Percentiles rank a stretch among this genome's conserved stretches.
Conservation (phyloP, 495 filamentous ascomycete genomes). For the Pyrenula massariospora region DNA sequence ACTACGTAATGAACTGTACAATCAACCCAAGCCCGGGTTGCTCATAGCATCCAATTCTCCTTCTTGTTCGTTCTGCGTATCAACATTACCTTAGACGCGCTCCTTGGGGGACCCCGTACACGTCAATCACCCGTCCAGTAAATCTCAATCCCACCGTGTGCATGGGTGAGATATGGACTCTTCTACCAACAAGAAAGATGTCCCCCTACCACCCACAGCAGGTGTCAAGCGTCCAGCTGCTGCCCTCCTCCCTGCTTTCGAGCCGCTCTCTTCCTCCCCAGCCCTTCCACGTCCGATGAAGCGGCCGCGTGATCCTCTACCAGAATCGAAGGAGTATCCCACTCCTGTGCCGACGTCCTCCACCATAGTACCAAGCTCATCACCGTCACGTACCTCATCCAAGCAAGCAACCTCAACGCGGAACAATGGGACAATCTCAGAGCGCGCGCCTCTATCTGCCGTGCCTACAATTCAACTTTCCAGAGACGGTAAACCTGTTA, state of each 20-base stretch:
- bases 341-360: slow-evolving; percentile 90
- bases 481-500: slow-evolving; percentile 67
- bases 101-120: background rate
- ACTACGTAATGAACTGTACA: background rate
- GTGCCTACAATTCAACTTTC: slow-evolving; percentile 71
- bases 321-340: slow-evolving; percentile 45
- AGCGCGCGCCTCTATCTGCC: slow-evolving; percentile 72
- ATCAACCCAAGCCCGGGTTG: background rate
- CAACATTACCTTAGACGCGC: background rate
- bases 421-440: slow-evolving; percentile 58
- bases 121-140: background rate
- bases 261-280: slow-evolving; percentile 83
- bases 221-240: slow-evolving; percentile 70
- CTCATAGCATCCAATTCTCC: background rate
- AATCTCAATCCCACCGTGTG: slow-evolving; percentile 2
- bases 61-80: background rate
- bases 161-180: slow-evolving; percentile 23
- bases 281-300: slow-evolving; percentile 63
- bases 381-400: slow-evolving; percentile 45
- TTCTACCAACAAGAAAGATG: slow-evolving; percentile 24
- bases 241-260: slow-evolving; percentile 81
- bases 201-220: slow-evolving; percentile 30
- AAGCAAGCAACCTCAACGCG: slow-evolving; percentile 34
- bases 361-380: slow-evolving; percentile 82
- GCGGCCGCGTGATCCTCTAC: slow-evolving; percentile 47